A percentile compares a stretch with the other conserved stretches of the same genome.
Conservation (phyloP, 768 basidiomycete genomes). For the Rhodotorula paludigena region DNA sequence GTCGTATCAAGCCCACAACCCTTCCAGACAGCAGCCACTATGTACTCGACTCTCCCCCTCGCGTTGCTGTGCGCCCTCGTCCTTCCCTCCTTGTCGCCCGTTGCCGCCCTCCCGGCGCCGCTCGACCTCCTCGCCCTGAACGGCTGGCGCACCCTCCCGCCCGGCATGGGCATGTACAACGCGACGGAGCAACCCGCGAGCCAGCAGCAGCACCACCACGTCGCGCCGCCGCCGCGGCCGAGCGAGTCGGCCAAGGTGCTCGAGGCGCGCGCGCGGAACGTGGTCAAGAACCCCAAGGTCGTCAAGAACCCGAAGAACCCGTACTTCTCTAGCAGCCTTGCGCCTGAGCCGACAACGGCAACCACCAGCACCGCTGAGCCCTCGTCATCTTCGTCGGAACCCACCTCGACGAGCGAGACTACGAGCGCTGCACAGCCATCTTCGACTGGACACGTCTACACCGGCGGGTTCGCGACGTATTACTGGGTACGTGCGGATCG, state of each 20-base stretch:
- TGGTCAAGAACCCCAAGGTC: slow-evolving; percentile 23
- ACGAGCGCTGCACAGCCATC: background rate
- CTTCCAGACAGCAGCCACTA: no score
- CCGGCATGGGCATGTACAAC: background rate
- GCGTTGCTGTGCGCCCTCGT: background rate
- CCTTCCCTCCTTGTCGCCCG: background rate
- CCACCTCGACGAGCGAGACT: background rate
- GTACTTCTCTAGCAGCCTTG: background rate
- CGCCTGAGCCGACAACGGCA: background rate
- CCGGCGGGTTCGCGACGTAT: slow-evolving; percentile 32
- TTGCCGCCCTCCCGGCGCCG: background rate
- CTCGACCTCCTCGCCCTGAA: background rate
- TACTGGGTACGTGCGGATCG: no score
- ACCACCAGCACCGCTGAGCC: background rate
- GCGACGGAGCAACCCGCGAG: background rate
- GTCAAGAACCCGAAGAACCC: slow-evolving; percentile 23
- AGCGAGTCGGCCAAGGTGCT: background rate
- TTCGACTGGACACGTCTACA: slow-evolving; percentile 3
- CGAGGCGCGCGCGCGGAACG: background rate
- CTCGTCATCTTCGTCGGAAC: background rate
- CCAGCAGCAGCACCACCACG: background rate
- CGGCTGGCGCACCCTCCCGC: background rate
- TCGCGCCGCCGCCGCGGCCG: background rate
- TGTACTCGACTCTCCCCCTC: background rate
- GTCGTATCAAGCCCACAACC: no score